Evolutionary conservation across 1,284 basidiomycete species (phyloP).

Genomic region (Xerocomus nothofagi): DNA sequence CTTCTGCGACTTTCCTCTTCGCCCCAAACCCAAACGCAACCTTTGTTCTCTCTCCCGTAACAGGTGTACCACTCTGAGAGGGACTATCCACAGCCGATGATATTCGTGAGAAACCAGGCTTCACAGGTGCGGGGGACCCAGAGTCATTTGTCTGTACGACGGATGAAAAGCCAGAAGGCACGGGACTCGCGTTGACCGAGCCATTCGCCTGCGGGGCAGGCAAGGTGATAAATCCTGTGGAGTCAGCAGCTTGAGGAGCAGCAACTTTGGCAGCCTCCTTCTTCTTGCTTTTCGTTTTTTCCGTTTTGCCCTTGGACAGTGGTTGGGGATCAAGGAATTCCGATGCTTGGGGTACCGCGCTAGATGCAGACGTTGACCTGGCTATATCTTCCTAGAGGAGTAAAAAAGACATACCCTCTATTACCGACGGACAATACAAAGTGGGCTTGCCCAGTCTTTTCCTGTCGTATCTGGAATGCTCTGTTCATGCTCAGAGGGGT

Average conservation of each 20-base stretch:
- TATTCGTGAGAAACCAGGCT: slow-evolving; percentile 76
- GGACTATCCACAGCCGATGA: slow-evolving; percentile 52
- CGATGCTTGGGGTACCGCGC: slow-evolving; percentile 76
- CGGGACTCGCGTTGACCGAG: slow-evolving; percentile 43
- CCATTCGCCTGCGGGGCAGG: slow-evolving; percentile 54
- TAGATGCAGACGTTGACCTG: slow-evolving; percentile 32
- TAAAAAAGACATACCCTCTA: slow-evolving; percentile 64
- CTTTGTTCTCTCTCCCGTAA: slow-evolving; percentile 62
- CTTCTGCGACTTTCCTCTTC: slow-evolving; percentile 75
- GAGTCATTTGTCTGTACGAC: slow-evolving; percentile 39
- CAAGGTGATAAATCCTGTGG: slow-evolving; percentile 67
- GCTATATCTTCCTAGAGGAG: neutral
- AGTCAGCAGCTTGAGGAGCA: slow-evolving; percentile 46
- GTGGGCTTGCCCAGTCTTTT: slow-evolving; percentile 91
- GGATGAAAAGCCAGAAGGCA: slow-evolving; percentile 40
- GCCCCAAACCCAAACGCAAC: slow-evolving; percentile 72
- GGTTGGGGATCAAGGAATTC: slow-evolving; percentile 79
- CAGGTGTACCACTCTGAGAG: slow-evolving; percentile 52
- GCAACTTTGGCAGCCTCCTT: slow-evolving; percentile 58
- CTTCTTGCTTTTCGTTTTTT: slow-evolving; percentile 77
- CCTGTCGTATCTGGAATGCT: slow-evolving; percentile 87
- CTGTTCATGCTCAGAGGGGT: slow-evolving; percentile 90
- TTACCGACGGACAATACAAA: slow-evolving; percentile 94
- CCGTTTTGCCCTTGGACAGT: slow-evolving; percentile 70
- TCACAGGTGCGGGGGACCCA: slow-evolving; percentile 62